Conservation (phyloP, 1,139 yeast species). For the Suzukiozyma palmioleophila region DNA sequence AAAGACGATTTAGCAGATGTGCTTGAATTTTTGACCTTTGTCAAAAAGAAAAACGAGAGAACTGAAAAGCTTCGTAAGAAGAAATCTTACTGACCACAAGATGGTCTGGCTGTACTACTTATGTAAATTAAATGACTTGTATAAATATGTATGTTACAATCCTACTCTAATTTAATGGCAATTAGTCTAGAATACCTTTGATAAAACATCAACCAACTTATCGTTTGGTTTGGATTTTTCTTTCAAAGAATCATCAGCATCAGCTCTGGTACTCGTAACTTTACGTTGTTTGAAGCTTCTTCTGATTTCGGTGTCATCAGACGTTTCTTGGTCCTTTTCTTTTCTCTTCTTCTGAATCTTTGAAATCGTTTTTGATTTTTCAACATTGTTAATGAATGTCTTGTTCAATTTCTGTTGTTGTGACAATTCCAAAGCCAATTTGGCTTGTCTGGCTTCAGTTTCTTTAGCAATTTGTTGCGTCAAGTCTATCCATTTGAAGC, state of each 20-base stretch:
- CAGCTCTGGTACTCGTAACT: constrained; percentile 62
- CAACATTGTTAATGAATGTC: constrained; percentile 78
- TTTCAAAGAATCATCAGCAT: constrained; percentile 50
- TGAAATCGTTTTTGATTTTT: constrained; percentile 74
- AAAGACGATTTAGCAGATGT: neutral
- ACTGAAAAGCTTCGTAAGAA: neutral
- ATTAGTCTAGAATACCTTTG: constrained; percentile 23
- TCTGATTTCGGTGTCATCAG: constrained; percentile 31
- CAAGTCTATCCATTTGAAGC: constrained; percentile 92
- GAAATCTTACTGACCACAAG: neutral
- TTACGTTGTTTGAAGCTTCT: constrained; percentile 61
- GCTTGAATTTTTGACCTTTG: neutral
- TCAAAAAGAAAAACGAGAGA: neutral
- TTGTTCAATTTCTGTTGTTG: constrained; percentile 87
- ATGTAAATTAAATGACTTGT: constrained; percentile 1
- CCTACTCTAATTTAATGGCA: neutral
- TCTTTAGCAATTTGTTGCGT: constrained; percentile 93
- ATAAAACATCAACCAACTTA: constrained; percentile 44
- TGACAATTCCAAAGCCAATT: constrained; percentile 79
- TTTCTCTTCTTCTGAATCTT: constrained; percentile 57
- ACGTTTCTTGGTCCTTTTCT: constrained; percentile 18
- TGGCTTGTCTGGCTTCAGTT: constrained; percentile 82
- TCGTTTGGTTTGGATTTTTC: constrained; percentile 37
- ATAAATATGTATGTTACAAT: neutral
- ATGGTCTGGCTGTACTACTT: neutral